A percentile compares a stretch with the other conserved stretches of the same genome.
These are phyloP conservation scores for Hyaloscypha variabilis DNA, from an alignment of 495 filamentous ascomycete species.

Conservation along the genomic window DNA sequence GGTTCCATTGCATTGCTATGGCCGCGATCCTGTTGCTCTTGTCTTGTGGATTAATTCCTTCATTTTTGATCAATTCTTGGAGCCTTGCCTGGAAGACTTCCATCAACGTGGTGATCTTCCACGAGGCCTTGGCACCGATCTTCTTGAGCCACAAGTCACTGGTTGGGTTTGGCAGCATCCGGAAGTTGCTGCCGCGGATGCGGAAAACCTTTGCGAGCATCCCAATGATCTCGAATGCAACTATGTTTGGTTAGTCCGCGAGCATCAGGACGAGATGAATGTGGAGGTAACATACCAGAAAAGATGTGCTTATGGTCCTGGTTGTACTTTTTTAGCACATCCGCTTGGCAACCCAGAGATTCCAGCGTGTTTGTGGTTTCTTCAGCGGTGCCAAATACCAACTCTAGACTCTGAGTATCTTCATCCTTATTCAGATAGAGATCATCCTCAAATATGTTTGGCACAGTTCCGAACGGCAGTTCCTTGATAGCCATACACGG, in stretches of 20 bases:
- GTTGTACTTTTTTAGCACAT: constrained; percentile 43
- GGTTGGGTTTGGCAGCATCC: constrained; percentile 53
- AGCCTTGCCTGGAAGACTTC: constrained; percentile 30
- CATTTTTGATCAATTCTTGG: constrained; percentile 12
- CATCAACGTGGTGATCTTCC: constrained; percentile 33
- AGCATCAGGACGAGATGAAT: not conserved
- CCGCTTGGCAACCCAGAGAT: constrained; percentile 44
- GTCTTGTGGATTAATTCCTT: not conserved
- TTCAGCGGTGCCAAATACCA: constrained; percentile 39
- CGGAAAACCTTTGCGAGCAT: constrained; percentile 52
- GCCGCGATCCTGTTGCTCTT: constrained; percentile 7
- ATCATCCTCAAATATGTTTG: constrained; percentile 44
- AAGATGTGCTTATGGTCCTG: constrained; percentile 46
- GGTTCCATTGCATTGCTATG: constrained; percentile 20
- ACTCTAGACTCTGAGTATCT: constrained; percentile 38
- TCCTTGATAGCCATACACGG: constrained; percentile 48
- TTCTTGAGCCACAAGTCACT: constrained; percentile 47
- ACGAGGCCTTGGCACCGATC: constrained; percentile 29
- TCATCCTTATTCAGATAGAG: constrained; percentile 23
- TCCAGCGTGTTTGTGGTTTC: constrained; percentile 49
- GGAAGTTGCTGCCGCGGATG: constrained; percentile 42
- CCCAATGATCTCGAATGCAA: constrained; percentile 53
- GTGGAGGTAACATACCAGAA: constrained; percentile 37
- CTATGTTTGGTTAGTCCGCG: constrained; percentile 27
- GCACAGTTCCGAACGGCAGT: constrained; percentile 48